These are phyloP conservation scores for Tolypocladium tropicale DNA, from an alignment of 2,329 filamentous ascomycete genomes.

Conservation along the genomic window DNA sequence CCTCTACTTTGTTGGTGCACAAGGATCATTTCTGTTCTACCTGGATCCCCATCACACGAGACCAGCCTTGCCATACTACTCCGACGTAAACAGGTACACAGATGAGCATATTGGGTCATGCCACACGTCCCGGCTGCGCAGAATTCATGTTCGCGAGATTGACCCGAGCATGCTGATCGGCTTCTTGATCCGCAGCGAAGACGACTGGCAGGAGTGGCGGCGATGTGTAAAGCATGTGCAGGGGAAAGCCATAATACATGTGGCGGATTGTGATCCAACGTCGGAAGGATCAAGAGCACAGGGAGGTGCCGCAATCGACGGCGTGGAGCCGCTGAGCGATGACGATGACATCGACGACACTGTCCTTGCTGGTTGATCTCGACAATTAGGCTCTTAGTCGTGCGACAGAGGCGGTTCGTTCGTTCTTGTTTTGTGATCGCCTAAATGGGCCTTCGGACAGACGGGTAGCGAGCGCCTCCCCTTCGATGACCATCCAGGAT, in stretches of 20 bases:
- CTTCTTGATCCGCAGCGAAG: conserved; percentile 72
- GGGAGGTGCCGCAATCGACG: conserved; percentile 68
- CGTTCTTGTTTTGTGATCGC: not conserved
- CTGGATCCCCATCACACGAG: conserved; percentile 88
- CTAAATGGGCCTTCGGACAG: too few species aligned
- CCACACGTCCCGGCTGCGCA: conserved; percentile 75
- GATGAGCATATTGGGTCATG: conserved; percentile 69
- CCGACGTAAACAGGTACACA: conserved; percentile 48
- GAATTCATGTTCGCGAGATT: conserved; percentile 82
- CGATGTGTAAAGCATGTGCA: conserved; percentile 62
- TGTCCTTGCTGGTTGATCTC: conserved; percentile 15
- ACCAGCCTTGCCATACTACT: conserved; percentile 55
- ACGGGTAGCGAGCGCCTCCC: too few species aligned
- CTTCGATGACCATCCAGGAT: not conserved
- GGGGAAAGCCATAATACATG: conserved; percentile 77
- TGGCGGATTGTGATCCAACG: conserved; percentile 60
- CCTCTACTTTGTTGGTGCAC: conserved; percentile 50
- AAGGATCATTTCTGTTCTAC: conserved; percentile 77
- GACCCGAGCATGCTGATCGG: conserved; percentile 97
- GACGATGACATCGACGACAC: conserved; percentile 45
- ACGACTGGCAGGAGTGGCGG: conserved; percentile 80
- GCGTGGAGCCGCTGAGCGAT: conserved; percentile 83
- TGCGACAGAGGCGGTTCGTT: not conserved
- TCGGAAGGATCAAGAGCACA: conserved; percentile 42
- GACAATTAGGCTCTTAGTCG: not conserved